Base-by-base conservation (phyloP, 495 filamentous ascomycete species). In the Penicillium coffeae region DNA sequence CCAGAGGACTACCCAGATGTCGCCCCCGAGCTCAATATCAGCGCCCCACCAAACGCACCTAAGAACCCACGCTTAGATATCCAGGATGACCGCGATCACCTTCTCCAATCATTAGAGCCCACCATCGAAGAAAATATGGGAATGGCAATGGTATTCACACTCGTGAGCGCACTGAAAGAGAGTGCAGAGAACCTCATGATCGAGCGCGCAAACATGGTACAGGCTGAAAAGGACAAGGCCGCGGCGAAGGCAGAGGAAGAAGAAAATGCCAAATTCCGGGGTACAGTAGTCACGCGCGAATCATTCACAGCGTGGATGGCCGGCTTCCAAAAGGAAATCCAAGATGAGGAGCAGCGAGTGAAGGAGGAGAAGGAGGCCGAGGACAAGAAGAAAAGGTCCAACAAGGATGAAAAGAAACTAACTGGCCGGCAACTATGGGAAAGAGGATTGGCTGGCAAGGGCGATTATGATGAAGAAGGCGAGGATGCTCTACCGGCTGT, bases 91-190 rank as follows among this genome's bases (percentile, higher is more conserved):
- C 87, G 86, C 52, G 75, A 77, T 33, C 64, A 64, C 35, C 77
- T 99, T 1, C 79, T 96, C 9, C 70, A 80, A 37, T 73, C 80
- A 3, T 74, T 97, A 13, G 62, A 82, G 35, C 74, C 79, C 2
- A 84, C 82, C 0, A 84, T 96, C 22, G 80, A 87, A 50, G 93
- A 97, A 66, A 97, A 90, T 50, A 63, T 97, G 30, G 93, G 93
- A 22, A 96, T 95, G 82, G 87, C 89, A n/a, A 99, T 99, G 93
- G 77, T 99, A 0, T 99, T 96, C 69, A 89, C 91, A 0, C 72
- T 99, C 14, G 83, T 90, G 22, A 87, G 84, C 33, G 81, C 87
- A 2, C 68, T 99, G 45, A 97, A 96, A 60, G 93, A 99, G 48
- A 74, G 75, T 30, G 89, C 89, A 4, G 93, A 99, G 71, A 73